Evolutionary conservation across 352 stramenopile genomes (phyloP), one percentile per base, ranked within the genome.

Genomic region (Pythium plurisporium): DNA sequence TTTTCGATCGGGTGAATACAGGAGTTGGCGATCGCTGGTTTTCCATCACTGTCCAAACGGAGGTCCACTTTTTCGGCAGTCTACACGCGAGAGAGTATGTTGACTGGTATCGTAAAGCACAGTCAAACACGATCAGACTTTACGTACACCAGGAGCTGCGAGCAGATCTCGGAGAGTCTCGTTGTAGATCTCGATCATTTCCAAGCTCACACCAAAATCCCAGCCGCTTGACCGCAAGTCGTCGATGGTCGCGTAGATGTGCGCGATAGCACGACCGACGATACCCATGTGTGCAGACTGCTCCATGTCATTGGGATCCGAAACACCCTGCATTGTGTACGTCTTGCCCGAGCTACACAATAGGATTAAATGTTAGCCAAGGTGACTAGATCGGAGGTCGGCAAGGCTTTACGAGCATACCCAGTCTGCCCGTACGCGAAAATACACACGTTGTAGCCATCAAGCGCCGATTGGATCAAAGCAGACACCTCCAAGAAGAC

Each of bases 121-220:
- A 22, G 25, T 22, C 11, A 3, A 46, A 46, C n/a, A n/a, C n/a
- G n/a, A 44, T 27, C 9, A 9, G 9, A 5, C 9, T 29, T 19
- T 11, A 70, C 76, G 52, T 76, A 87, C 79, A 27, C 72, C 70
- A 31, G 43, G 51, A n/a, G 73, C 59, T 37, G 82, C 72, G 26
- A 99, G 70, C 33, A 99, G 59, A 57, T 99, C 96, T 10, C 87
- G 76, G 30, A 99, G 74, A 14, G 95, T 89, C 69, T 99, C 96
- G 57, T 99, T 99, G 81, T 99, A 99, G 46, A 99, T 97, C 74
- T 99, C 96, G 23, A 98, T 79, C 65, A 99, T 82, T 62, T 94
- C 83, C 25, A 94, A 47, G 23, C 58, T 86, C 11, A 90, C 72
- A 17, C 45, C 61, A 44, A 92, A 93, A n/a, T 73, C 58, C 86